Evolutionary conservation across 148 eudicot species (phyloP), one percentile per base, ranked within the genome.

Genomic region (Amaranthus palmeri): DNA sequence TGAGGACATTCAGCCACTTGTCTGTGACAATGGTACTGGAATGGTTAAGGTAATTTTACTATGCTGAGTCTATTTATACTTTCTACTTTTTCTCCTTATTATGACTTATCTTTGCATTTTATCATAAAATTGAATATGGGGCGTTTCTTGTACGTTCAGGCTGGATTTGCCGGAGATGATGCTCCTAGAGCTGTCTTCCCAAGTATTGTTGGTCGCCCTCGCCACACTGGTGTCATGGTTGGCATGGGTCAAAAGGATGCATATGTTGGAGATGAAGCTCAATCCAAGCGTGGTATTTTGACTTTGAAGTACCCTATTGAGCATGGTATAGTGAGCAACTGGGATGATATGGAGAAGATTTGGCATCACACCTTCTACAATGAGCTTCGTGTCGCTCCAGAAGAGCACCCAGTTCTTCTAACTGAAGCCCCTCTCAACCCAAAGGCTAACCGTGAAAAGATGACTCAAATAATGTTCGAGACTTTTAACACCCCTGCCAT

Each of bases 91-190:
- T 54, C n/a, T 10, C 8, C 15, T 9, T 4, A 8, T 41, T 44
- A 15, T 58, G 10, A 11, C 25, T 2, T 8, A 11, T 58, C 11
- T 10, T 10, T 6, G n/a, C n/a, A 55, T 12, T 0, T 15, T 7
- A 18, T 10, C 47, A 56, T 10, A 12, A 25, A 13, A 8, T 18
- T 53, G 57, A 61, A 36, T 14, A 60, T 52, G 54, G 63, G 46
- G 53, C 10, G 25, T 78, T 43, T 6, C 70, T 73, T 73, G 10
- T 25, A 25, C 36, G 36, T 25, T 25, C 40, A 91, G 97, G 97
- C 95, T 82, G 97, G 97, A 81, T 91, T 91, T 85, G 97, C 97
- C n/a, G 90, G 95, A 72, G 97, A 91, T 79, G 97, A 91, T 81
- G 97, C 95, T 52, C 97, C 92, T 10, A 77, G 97, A 71, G 97